phyloP scores from a whole-genome alignment of 2,329 filamentous ascomycete species.

The Endoconidiophora laricicola region DNA sequence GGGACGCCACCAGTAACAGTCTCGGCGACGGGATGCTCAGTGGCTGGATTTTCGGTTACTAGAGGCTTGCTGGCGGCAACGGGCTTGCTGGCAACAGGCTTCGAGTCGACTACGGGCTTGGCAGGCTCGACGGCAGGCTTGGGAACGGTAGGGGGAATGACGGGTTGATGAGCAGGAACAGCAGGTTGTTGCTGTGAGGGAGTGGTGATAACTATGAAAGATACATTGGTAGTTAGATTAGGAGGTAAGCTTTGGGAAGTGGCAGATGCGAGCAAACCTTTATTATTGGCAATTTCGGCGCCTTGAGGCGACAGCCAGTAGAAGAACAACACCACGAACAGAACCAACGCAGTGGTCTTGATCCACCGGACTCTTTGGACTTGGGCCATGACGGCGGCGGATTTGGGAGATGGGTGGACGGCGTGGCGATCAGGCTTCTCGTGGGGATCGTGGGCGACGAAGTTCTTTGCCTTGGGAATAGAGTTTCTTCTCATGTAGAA shows the following conservation, averaged over 20 bases:
- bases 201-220: conserved; percentile 9
- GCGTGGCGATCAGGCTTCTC: conserved; percentile 47
- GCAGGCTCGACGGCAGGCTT: conserved; percentile 5
- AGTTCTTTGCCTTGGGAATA: conserved; percentile 45
- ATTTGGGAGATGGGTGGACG: conserved; percentile 22
- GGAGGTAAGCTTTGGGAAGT: neutral
- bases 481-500: conserved; percentile 45
- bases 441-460: conserved; percentile 39
- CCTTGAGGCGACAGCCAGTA: conserved; percentile 46
- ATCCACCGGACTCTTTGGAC: conserved; percentile 48
- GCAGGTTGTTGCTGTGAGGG: conserved; percentile 15
- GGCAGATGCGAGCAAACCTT: conserved; percentile 19
- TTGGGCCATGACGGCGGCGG: conserved; percentile 34
- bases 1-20: conserved; percentile 2
- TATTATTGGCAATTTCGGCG: conserved; percentile 33
- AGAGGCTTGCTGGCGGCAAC: conserved; percentile 7
- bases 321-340: conserved; percentile 42
- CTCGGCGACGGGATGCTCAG: conserved; percentile 1
- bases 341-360: conserved; percentile 46
- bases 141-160: conserved; percentile 2
- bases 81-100: conserved; percentile 9
- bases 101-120: neutral
- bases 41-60: conserved; percentile 6
- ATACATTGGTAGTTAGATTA: neutral
- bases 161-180: conserved; percentile 2